phyloP scores from a whole-genome alignment of 2,329 filamentous ascomycete species.

The Akanthomyces uredinophilus region DNA sequence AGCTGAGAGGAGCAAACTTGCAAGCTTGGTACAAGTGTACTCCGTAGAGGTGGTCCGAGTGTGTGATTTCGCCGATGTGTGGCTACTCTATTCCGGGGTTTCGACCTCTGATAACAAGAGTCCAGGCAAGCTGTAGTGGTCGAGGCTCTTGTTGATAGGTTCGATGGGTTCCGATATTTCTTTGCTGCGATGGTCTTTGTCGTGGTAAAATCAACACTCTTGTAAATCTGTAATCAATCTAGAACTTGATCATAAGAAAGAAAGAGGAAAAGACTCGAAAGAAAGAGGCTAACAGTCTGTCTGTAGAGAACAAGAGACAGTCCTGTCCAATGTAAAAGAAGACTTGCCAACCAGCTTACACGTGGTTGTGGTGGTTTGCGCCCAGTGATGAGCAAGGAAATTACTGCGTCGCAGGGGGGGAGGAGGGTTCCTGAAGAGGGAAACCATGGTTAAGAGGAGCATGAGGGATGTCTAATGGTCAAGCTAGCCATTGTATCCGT shows the following conservation, averaged over 20 bases:
- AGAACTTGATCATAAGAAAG: neutral
- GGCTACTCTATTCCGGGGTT: neutral
- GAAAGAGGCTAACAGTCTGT: neutral
- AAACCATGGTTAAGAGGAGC: neutral
- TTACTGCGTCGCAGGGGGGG: conserved; percentile 6
- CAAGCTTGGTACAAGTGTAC: too few species aligned
- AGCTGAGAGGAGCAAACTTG: neutral
- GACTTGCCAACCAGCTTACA: neutral
- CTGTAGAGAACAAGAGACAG: neutral
- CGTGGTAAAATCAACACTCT: too few species aligned
- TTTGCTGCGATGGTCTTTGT: neutral
- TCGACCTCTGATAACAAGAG: neutral
- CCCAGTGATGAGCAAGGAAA: neutral
- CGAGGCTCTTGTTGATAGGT: neutral
- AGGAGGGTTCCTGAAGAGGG: neutral
- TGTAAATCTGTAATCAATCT: neutral
- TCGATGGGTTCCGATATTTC: neutral
- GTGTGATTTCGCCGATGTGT: neutral
- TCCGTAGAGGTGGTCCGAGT: neutral
- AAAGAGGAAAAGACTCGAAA: neutral
- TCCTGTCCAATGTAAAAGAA: neutral
- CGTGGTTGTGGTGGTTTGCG: neutral
- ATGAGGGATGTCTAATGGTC: neutral
- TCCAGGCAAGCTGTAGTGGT: neutral
- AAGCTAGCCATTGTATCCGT: neutral